Evolutionary conservation across 2,329 filamentous ascomycete genomes (phyloP), one percentile per base, ranked within the genome.

Genomic region (Talaromyces sp.): DNA sequence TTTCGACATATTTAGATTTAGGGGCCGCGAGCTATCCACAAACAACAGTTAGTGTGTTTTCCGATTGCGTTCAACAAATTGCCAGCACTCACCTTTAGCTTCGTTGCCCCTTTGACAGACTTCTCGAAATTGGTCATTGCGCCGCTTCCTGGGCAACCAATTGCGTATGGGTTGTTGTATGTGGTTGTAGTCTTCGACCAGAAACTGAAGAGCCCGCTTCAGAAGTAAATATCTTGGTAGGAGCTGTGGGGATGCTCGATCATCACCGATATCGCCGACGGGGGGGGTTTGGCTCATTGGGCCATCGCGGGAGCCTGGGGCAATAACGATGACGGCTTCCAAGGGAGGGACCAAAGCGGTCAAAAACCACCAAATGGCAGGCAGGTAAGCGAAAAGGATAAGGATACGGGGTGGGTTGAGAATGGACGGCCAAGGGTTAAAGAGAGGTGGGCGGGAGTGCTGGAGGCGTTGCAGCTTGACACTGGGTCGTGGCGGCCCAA

Each of bases 1-100:
- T 91, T 75, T 99, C 94, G 79, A 99, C 95, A 79, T 97, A 99
- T 77, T 99, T 99, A 51, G 93, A 94, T 79, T 99, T 99, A 47
- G 94, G 94, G 57, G 94, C 90, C 63, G 94, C 94, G 76, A 92
- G 89, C 90, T 95, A 68, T 58, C 35, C 24, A 39, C 27, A 52
- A 45, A 40, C 49, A 55, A 65, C 52, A 64, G 36, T 63, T 24
- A 64, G 47, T 44, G 17, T 35, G 6, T 46, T 49, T 29, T 11
- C 11, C 22, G 20, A 17, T n/a, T 3, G 2, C 11, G 29, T 27
- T 17, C 9, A 7, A 47, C 39, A 39, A 30, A 63, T 9, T 10
- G 22, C 16, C 24, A 17, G 13, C 73, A 73, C 70, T 60, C 67
- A 92, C 91, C 86, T 97, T 97, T 72, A 96, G 90, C 82, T 97